Percentiles rank a stretch among this genome's conserved stretches.
These are phyloP conservation scores for Rutidosis leptorrhynchoides DNA, from an alignment of 129 eudicot species.

Conservation along the genomic window DNA sequence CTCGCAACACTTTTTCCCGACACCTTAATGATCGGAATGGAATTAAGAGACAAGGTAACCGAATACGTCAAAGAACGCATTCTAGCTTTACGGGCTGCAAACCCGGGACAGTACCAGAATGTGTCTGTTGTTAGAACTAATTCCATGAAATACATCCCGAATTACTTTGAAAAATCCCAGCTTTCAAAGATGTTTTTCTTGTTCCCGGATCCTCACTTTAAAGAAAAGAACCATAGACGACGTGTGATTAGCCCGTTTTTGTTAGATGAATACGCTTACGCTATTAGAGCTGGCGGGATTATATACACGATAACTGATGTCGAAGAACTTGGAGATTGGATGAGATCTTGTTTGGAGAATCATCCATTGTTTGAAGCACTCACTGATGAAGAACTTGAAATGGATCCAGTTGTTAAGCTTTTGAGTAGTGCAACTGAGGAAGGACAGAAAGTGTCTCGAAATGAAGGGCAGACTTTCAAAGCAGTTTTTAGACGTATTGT, in stretches of 20 bases:
- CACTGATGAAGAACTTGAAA: constrained; percentile 57
- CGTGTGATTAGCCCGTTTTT: constrained; percentile 82
- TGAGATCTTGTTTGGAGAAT: constrained; percentile 69
- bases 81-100: constrained; percentile 55
- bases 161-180: constrained; percentile 79
- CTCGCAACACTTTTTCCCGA: constrained; percentile 84
- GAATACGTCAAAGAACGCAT: constrained; percentile 92
- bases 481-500: constrained; percentile 73
- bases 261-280: constrained; percentile 90
- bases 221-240: constrained; percentile 92
- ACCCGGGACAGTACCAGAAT: constrained; percentile 79
- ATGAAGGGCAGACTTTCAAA: constrained; percentile 76
- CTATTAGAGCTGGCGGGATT: constrained; percentile 68
- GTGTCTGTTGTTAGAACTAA: constrained; percentile 85
- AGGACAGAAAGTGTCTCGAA: constrained; percentile 88
- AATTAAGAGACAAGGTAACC: constrained; percentile 86
- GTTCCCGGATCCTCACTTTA: constrained; percentile 96
- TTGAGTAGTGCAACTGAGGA: constrained; percentile 87
- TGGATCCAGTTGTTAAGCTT: constrained; percentile 77
- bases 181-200: constrained; percentile 87
- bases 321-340: constrained; percentile 98
- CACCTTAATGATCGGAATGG: constrained; percentile 92
- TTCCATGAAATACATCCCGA: constrained; percentile 95
- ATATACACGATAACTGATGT: constrained; percentile 94
- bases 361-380: constrained; percentile 85